Conservation (phyloP, 768 basidiomycete species). For the Suillus clintonianus region DNA sequence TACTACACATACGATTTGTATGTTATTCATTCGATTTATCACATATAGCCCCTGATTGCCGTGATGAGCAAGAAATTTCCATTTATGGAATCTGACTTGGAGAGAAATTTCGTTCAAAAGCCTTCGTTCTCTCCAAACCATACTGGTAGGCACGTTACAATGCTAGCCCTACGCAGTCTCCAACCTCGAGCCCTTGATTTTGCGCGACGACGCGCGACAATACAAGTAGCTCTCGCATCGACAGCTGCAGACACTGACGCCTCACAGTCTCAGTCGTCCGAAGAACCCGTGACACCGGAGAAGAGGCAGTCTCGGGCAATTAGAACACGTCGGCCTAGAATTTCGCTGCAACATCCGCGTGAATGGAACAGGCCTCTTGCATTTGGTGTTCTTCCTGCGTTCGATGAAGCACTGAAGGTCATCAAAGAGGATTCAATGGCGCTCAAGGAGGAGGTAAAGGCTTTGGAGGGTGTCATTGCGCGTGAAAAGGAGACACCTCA, state of each 20-base stretch:
- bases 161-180: constrained; percentile 19
- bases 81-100: neutral
- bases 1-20: constrained; percentile 6
- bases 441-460: constrained; percentile 38
- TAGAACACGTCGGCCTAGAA: constrained; percentile 48
- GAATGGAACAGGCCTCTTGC: constrained; percentile 68
- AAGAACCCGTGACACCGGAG: neutral
- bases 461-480: constrained; percentile 19
- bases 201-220: constrained; percentile 6
- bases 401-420: constrained; percentile 80
- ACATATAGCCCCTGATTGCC: neutral
- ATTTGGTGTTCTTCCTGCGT: constrained; percentile 68
- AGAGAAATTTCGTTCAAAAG: neutral
- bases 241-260: constrained; percentile 1
- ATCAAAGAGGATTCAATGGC: constrained; percentile 61
- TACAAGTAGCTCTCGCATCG: constrained; percentile 12
- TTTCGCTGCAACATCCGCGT: constrained; percentile 52
- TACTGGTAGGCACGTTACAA: constrained; percentile 5
- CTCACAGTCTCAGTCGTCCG: neutral
- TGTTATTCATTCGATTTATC: neutral
- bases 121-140: neutral
- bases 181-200: constrained; percentile 9
- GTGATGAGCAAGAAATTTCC: neutral
- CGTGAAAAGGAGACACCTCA: constrained; percentile 24
- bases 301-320: constrained; percentile 15